Conservation (phyloP, 176 grass and related monocot species). For the Typha latifolia region DNA sequence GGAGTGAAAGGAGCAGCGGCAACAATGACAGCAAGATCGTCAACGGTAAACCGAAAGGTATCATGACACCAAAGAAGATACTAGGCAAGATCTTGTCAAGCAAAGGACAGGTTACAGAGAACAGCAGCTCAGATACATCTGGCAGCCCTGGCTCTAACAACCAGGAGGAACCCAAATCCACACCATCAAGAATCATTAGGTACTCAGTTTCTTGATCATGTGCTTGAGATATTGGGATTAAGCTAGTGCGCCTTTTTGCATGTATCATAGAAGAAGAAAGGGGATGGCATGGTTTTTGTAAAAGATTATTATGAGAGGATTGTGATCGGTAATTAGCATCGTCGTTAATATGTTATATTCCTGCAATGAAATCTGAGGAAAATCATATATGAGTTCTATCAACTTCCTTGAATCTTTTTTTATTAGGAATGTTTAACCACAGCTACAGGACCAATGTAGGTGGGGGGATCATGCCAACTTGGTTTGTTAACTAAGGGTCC, state of each 20-base stretch:
- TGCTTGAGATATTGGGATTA: too few species aligned
- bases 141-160: conserved; percentile 49
- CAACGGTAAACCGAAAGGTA: conserved; percentile 41
- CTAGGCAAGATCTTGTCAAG: conserved; percentile 44
- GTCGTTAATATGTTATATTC: not conserved
- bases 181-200: conserved; percentile 32
- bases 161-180: conserved; percentile 42
- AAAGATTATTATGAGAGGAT: not conserved
- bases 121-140: conserved; percentile 61
- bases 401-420: too few species aligned
- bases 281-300: not conserved
- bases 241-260: not conserved
- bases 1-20: conserved; percentile 2
- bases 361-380: not conserved
- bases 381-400: not conserved
- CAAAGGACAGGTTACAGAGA: conserved; percentile 49
- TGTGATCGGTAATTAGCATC: not conserved
- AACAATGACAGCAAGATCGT: conserved; percentile 8
- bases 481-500: too few species aligned
- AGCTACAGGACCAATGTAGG: too few species aligned
- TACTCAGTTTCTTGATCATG: conserved; percentile 24
- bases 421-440: too few species aligned
- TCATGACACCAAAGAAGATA: conserved; percentile 40
- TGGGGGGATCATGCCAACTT: too few species aligned
- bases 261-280: not conserved